A percentile compares a stretch with the other conserved stretches of the same genome.
phyloP scores from a whole-genome alignment of 1,139 yeast genomes.

The Wickerhamomyces sp. region DNA sequence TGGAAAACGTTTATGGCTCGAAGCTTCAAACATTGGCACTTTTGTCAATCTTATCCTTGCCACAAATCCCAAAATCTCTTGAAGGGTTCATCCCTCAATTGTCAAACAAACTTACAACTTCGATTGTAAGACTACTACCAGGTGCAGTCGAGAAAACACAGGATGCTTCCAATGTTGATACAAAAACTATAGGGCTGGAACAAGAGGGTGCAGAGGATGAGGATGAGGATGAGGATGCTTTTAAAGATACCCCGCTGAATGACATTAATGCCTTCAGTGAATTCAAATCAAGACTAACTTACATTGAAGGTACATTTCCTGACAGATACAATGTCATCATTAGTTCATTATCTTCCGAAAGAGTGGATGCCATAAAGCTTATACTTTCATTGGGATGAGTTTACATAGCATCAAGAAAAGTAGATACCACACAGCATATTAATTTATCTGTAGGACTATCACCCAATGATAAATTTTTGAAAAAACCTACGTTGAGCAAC shows the following conservation, averaged over 20 bases:
- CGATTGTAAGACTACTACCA: conserved; percentile 68
- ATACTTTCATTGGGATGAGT: conserved; percentile 25
- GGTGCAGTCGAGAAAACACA: conserved; percentile 64
- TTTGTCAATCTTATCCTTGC: conserved; percentile 39
- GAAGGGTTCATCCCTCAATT: conserved; percentile 29
- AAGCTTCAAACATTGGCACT: conserved; percentile 69
- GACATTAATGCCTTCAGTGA: conserved; percentile 54
- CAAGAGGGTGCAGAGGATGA: conserved; percentile 31
- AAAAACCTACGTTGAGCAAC: no score
- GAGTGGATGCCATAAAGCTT: conserved; percentile 24
- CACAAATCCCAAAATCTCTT: conserved; percentile 32
- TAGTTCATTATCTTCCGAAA: conserved; percentile 25
- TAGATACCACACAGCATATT: no score
- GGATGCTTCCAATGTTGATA: conserved; percentile 42
- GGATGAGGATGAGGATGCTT: conserved; percentile 51
- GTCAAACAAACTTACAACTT: conserved; percentile 41
- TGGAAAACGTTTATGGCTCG: conserved; percentile 72
- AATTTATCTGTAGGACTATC: no score
- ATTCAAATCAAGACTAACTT: conserved; percentile 38
- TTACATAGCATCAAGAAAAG: background rate
- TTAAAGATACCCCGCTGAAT: conserved; percentile 75
- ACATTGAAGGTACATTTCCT: conserved; percentile 27
- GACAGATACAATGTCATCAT: conserved; percentile 31
- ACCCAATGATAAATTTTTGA: no score
- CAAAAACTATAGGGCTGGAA: conserved; percentile 12